Evolutionary conservation across 2,329 filamentous ascomycete species (phyloP).

Genomic region (Aspergillus pseudonomiae): DNA sequence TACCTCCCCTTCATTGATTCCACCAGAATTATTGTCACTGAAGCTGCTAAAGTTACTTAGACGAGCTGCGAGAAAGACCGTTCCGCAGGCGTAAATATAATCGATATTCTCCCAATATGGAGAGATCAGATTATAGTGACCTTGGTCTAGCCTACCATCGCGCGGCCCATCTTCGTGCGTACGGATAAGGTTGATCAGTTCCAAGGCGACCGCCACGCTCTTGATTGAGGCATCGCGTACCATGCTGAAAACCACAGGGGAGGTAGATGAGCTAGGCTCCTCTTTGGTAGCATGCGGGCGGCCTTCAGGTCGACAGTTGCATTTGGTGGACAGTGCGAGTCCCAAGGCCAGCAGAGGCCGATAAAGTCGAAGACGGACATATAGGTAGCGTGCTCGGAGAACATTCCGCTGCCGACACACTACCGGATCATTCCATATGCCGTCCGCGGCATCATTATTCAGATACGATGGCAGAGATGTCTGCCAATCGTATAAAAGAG

Average conservation of each 20-base stretch:
- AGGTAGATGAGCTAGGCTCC: slow-evolving; percentile 7
- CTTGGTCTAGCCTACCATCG: slow-evolving; percentile 1
- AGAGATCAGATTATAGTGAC: slow-evolving; percentile 1
- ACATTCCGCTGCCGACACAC: slow-evolving; percentile 27
- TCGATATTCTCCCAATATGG: slow-evolving; percentile 22
- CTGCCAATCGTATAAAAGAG: slow-evolving; percentile 27
- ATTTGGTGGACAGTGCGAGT: slow-evolving; percentile 10
- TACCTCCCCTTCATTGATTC: neutral
- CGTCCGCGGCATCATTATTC: neutral
- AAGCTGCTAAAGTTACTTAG: slow-evolving; percentile 6
- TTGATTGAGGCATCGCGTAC: slow-evolving; percentile 17
- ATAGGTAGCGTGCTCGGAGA: slow-evolving; percentile 28
- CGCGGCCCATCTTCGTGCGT: slow-evolving; percentile 11
- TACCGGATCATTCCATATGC: slow-evolving; percentile 18
- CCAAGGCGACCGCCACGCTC: slow-evolving; percentile 13
- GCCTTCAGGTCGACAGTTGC: slow-evolving; percentile 10
- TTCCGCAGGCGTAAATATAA: slow-evolving; percentile 19
- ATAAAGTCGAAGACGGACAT: slow-evolving; percentile 25
- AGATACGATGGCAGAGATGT: slow-evolving; percentile 26
- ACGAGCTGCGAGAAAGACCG: slow-evolving; percentile 15
- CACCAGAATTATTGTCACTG: neutral
- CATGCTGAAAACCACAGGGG: slow-evolving; percentile 11
- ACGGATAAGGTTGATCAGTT: slow-evolving; percentile 11
- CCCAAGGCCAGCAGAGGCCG: slow-evolving; percentile 17
- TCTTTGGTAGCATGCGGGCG: slow-evolving; percentile 9